Conservation (phyloP, 176 grass and related monocot genomes). For the Elymus sibiricus region DNA sequence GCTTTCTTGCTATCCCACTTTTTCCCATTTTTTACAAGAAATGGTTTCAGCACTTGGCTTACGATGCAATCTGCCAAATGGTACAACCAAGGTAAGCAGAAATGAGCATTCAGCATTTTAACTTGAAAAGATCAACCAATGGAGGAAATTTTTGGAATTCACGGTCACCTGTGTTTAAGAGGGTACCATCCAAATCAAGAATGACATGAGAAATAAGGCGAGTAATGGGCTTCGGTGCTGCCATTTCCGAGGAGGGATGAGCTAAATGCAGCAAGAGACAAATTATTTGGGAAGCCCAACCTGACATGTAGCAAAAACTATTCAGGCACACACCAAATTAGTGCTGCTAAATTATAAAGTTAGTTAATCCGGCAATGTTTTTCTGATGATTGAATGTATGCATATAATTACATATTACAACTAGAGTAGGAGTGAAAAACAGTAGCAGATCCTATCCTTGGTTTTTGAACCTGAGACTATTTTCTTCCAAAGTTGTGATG, state of each 20-base stretch:
- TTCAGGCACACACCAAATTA: conserved; percentile 1
- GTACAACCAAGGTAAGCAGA: conserved; percentile 22
- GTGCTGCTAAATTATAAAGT: not conserved
- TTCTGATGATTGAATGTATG: not conserved
- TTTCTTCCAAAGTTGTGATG: too few relatives aligned
- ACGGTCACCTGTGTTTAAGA: conserved; percentile 82
- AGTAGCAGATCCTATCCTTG: not conserved
- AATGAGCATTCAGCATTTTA: not conserved
- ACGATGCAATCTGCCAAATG: conserved; percentile 65
- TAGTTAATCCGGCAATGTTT: not conserved
- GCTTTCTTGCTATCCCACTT: conserved; percentile 77
- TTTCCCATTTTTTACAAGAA: conserved; percentile 74
- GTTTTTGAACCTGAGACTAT: not conserved
- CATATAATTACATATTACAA: not conserved
- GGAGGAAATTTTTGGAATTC: not conserved
- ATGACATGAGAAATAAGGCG: conserved; percentile 76
- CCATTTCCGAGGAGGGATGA: conserved; percentile 51
- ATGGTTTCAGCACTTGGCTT: conserved; percentile 66
- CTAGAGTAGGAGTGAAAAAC: not conserved
- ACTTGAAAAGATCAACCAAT: not conserved
- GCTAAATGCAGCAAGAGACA: conserved; percentile 29
- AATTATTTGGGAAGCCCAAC: conserved; percentile 32
- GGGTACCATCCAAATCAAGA: conserved; percentile 94
- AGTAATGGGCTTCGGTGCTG: conserved; percentile 44
- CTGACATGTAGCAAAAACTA: conserved; percentile 41